Base-by-base conservation (phyloP, 2,329 filamentous ascomycete species). In the Teratosphaeria nubilosa region DNA sequence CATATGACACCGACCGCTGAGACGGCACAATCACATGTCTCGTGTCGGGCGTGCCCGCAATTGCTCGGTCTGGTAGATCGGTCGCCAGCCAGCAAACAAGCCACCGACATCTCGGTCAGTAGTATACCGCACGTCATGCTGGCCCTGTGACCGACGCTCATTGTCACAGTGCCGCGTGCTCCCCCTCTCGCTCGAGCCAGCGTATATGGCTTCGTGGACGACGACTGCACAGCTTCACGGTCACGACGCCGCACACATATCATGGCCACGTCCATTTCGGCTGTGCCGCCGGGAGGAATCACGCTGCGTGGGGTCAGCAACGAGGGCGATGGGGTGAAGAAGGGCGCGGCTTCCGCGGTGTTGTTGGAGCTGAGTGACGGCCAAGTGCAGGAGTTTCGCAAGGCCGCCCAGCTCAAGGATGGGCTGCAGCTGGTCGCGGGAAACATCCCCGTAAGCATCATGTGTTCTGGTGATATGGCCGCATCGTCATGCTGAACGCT, bases 351-450 rank as follows among this genome's bases (percentile, higher is more conserved):
- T 31, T 63, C 67, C 53, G 71, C 67, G 27, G 63, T 72, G 16
- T 53, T 69, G 59, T 63, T 70, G 60, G 66, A 63, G 59, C 65
- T 73, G 56, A 66, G 62, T 55, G 64, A 67, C 32, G 59, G 64
- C 34, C 60, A 71, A 27, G 62, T 72, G 53, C 62, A 69, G 56
- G 70, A 72, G 56, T 63, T 72, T 54, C 68, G 62, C 58, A 67
- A 67, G 59, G 69, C 69, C 52, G 65, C 68, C 20, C 54, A 61
- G 45, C 60, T 37, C 20, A 64, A 64, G 53, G 64, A 66, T 54
- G 65, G 66, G 25, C 60, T 72, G 37, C 68, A 70, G 53, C 65
- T 73, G 59, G 56, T 69, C 54, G 65, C 68, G n/a, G 71, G 71
- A 52, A 68, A 58, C 58, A 63, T 62, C 59, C 69, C 71, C 45